phyloP scores from a whole-genome alignment of 352 stramenopile genomes.

The Phytophthora kernoviae region DNA sequence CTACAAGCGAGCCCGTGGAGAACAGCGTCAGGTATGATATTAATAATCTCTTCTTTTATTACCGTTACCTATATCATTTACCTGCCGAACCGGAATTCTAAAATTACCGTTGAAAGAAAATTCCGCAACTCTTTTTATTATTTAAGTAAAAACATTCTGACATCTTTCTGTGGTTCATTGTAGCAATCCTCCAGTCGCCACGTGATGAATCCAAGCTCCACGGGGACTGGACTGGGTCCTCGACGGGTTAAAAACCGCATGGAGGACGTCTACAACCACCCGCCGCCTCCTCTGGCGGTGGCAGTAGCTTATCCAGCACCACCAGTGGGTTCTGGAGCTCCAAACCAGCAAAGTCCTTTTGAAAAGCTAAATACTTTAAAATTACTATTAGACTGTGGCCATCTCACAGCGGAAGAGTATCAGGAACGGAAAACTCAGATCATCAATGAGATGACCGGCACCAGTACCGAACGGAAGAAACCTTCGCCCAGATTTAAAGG shows the following conservation, averaged over 20 bases:
- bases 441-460: constrained; percentile 89
- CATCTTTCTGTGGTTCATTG: too few species aligned
- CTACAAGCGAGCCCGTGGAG: too few species aligned
- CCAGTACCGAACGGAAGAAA: constrained; percentile 67
- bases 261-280: constrained; percentile 13
- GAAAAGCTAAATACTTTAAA: constrained; percentile 89
- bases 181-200: neutral
- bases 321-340: neutral
- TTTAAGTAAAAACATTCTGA: too few species aligned
- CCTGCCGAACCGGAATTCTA: neutral
- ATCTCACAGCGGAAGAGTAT: constrained; percentile 81
- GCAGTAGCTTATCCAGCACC: constrained; percentile 26
- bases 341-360: constrained; percentile 53
- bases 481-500: constrained; percentile 32
- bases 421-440: constrained; percentile 86
- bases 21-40: too few species aligned
- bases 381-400: constrained; percentile 75
- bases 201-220: constrained; percentile 3
- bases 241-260: constrained; percentile 25
- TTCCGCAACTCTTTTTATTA: too few species aligned
- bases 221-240: constrained; percentile 5
- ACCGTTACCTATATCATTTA: too few species aligned
- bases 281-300: constrained; percentile 22
- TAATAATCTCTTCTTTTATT: too few species aligned
- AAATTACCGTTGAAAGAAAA: neutral